Base-by-base conservation (phyloP, 768 basidiomycete genomes). In the Thelephora ganbajun region DNA sequence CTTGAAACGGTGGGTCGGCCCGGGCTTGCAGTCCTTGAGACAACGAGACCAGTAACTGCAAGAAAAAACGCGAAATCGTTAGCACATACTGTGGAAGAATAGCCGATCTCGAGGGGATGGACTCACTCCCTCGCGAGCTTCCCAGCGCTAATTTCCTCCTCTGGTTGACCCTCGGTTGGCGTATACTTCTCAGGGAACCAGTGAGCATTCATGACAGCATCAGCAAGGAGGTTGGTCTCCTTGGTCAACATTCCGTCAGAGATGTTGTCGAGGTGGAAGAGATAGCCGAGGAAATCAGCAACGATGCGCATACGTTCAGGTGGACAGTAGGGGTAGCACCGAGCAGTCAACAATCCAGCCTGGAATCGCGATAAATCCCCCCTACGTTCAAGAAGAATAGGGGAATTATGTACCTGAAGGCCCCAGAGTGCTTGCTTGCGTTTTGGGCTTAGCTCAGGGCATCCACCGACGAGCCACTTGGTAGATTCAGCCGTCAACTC, bases 231-330 rank as follows among this genome's bases (percentile, higher is more conserved):
- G 47, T 63, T 64, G 20, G 80, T 77, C n/a, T 76, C 73, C 33
- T 66, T 63, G 51, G 74, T 71, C 56, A 82, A 74, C 78, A 83
- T 82, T 51, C 80, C 79, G 54, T 87, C 83, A 12, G 81, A 83
- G 50, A 85, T 67, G 55, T 85, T 77, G 65, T 85, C 81, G 48
- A 83, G 69, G 56, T 80, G 79, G 66, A 86, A 86, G 43, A 85
- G 71, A 58, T 75, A 85, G 50, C 73, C 79, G 54, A 84, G 66
- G 63, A 80, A 86, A 63, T 86, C 83, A 58, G 76, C 76, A 65
- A 76, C 77, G 47, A 79, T 73, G 36, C 80, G 73, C 45, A 86
- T 68, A 56, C 79, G 76, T 13, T 70, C 68, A 53, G 69, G 69
- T 18, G 69, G 68, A 35, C 72, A 71, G 34, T 70, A 63, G n/a